Evolutionary conservation across 805 yeast genomes (phyloP).

Genomic region (Starmerella stigmatis): DNA sequence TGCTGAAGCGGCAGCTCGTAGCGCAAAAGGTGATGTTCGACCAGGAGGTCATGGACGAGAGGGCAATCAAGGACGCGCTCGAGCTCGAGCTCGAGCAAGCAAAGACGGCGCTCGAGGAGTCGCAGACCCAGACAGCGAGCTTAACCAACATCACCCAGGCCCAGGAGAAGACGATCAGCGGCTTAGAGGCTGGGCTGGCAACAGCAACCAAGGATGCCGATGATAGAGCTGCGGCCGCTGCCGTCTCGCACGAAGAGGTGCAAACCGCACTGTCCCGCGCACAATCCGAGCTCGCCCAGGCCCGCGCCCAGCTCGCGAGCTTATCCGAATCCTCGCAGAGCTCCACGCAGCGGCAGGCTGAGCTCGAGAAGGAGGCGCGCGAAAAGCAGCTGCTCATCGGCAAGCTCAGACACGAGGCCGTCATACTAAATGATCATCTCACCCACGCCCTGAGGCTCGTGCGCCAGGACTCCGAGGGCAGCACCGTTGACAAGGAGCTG

Average conservation of each 20-base stretch:
- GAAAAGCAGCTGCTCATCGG: conserved; percentile 75
- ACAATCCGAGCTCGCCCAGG: conserved; percentile 6
- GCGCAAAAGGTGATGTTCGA: conserved; percentile 21
- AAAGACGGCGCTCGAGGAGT: conserved; percentile 25
- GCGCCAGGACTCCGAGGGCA: conserved; percentile 64
- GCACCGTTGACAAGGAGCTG: conserved; percentile 76
- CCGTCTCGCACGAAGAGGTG: neutral
- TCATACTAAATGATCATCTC: conserved; percentile 82
- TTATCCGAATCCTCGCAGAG: conserved; percentile 4
- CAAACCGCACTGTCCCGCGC: conserved; percentile 1
- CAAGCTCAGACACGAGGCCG: conserved; percentile 87
- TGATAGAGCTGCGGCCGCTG: neutral
- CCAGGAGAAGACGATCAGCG: conserved; percentile 28
- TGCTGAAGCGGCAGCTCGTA: conserved; percentile 13
- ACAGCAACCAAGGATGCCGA: neutral
- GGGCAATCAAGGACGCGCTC: conserved; percentile 9
- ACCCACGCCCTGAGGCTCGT: conserved; percentile 85
- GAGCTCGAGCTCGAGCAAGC: conserved; percentile 28
- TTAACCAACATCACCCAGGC: neutral
- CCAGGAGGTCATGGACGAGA: conserved; percentile 14
- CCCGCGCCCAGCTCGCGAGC: conserved; percentile 1
- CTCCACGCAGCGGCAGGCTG: conserved; percentile 8
- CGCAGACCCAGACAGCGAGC: neutral
- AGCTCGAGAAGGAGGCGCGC: conserved; percentile 39
- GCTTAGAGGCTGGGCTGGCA: conserved; percentile 25